Conservation (phyloP, 164 flowering plant genomes). For the Warburgia ugandensis region DNA sequence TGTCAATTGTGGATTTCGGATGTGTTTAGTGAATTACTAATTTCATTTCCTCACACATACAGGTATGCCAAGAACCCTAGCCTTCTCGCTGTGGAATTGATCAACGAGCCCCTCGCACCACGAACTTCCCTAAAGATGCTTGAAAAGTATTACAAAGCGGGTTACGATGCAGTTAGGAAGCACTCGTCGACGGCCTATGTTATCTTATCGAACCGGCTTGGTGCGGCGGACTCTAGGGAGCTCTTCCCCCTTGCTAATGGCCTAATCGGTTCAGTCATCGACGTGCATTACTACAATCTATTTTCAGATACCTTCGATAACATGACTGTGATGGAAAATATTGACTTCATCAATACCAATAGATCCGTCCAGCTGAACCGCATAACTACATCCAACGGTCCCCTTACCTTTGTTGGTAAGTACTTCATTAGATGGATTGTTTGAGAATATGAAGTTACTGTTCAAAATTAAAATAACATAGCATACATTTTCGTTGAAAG, state of each 20-base stretch:
- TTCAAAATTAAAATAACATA: too few species aligned
- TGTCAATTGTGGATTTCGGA: too few species aligned
- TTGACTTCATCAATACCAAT: slow-evolving; percentile 42
- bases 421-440: not conserved
- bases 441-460: not conserved
- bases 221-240: slow-evolving; percentile 32
- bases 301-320: slow-evolving; percentile 20
- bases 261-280: slow-evolving; percentile 34
- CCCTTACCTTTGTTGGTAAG: slow-evolving; percentile 60
- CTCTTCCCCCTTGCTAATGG: slow-evolving; percentile 45
- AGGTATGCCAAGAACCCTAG: slow-evolving; percentile 52
- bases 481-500: too few species aligned
- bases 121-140: slow-evolving; percentile 35
- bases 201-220: slow-evolving; percentile 39
- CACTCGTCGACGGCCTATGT: slow-evolving; percentile 45
- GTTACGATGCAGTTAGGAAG: slow-evolving; percentile 48
- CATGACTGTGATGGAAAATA: slow-evolving; percentile 48
- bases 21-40: not conserved
- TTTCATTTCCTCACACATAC: not conserved
- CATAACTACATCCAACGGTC: slow-evolving; percentile 45
- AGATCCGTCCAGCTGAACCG: slow-evolving; percentile 27
- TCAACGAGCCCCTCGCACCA: slow-evolving; percentile 61
- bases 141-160: slow-evolving; percentile 47
- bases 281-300: slow-evolving; percentile 59
- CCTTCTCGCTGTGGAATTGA: slow-evolving; percentile 51